Evolutionary conservation across 345 rosid species (phyloP), one percentile per base, ranked within the genome.

Genomic region (Citrus sp.): DNA sequence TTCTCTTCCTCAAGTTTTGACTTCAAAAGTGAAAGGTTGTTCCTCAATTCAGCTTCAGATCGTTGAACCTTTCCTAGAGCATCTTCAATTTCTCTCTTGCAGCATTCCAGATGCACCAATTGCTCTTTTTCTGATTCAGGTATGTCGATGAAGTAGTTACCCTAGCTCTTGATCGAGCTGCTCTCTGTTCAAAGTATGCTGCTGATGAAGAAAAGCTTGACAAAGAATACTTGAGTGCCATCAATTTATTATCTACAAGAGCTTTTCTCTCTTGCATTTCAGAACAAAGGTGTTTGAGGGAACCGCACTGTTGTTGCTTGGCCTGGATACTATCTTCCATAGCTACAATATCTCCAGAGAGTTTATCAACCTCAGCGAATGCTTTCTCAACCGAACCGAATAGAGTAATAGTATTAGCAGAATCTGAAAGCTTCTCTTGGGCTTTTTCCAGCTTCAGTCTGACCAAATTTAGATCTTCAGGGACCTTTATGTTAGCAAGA

Each of bases 1-100:
- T 85, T 92, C 80, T 90, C 97, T 81, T 91, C 98, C 75, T 92
- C 93, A 0, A 90, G 85, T 84, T 92, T 92, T 55, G 87, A 83
- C 85, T 88, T 92, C 86, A 94, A 61, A 69, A 72, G 72, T 2
- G 75, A 81, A 13, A 85, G 84, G 35, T 83, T 86, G 72, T 79
- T 87, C 83, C 89, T 89, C 71, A 86, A 70, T 68, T 87, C 95
- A 68, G 82, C 84, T 77, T 94, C 94, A 0, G 86, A 84, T 69
- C 84, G 86, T 76, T 87, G 90, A 22, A 83, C 79, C 86, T 79
- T 92, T 27, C 82, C 73, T 82, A 85, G 72, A 54, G 85, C 84
- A 32, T 77, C 82, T 65, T 89, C 93, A 35, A 86, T 70, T 79
- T 93, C 90, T 56, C 78, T 82, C 79, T 88, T 89, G 83, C 85